Evolutionary conservation across 1,284 basidiomycete species (phyloP).

Genomic region (Marasmius sp.): DNA sequence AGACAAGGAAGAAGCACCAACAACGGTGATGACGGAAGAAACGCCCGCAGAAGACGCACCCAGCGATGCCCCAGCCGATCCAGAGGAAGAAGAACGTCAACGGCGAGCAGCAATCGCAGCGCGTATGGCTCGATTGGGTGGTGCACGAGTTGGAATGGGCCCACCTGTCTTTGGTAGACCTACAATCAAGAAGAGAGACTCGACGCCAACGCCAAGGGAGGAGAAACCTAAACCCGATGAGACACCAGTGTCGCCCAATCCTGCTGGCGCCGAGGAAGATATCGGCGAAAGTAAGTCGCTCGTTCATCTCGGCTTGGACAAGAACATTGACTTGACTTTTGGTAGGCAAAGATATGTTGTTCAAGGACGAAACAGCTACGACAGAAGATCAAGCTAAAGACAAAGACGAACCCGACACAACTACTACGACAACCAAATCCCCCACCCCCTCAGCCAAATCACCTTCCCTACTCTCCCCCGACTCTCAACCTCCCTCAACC

Average conservation of each 20-base stretch:
- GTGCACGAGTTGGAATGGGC: constrained; percentile 80
- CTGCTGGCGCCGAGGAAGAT: not conserved
- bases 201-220: constrained; percentile 19
- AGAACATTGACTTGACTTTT: not conserved
- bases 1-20: constrained; percentile 18
- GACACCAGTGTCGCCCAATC: not conserved
- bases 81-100: constrained; percentile 78
- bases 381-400: not conserved
- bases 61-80: constrained; percentile 56
- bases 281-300: not conserved
- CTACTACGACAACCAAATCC: not conserved
- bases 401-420: not conserved
- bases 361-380: not conserved
- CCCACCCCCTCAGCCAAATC: constrained; percentile 20
- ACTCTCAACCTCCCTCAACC: constrained; percentile 31
- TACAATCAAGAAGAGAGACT: constrained; percentile 40
- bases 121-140: constrained; percentile 87
- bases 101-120: constrained; percentile 82
- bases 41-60: too few species aligned
- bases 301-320: not conserved
- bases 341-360: not conserved
- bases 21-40: constrained; percentile 11
- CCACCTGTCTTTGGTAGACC: constrained; percentile 65
- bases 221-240: constrained; percentile 20
- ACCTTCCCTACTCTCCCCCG: constrained; percentile 33